A percentile compares a stretch with the other conserved stretches of the same genome.
These are phyloP conservation scores for Chlamydomonas schloesseri DNA, from an alignment of 139 green algal species.

Conservation along the genomic window DNA sequence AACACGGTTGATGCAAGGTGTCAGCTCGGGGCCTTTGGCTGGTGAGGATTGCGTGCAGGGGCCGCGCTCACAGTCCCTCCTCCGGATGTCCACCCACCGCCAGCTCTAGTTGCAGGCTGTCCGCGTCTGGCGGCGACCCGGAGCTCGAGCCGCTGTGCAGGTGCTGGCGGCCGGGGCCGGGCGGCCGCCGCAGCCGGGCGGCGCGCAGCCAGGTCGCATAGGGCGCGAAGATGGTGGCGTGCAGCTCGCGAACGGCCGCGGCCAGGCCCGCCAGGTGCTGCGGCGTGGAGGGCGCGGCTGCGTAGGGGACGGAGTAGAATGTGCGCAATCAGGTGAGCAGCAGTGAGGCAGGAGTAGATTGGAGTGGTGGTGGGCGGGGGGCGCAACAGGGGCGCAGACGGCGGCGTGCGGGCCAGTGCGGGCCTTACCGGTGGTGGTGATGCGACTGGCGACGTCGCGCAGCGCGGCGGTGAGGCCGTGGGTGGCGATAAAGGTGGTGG, in stretches of 20 bases:
- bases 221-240: constrained; percentile 46
- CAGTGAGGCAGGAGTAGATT: too few species aligned
- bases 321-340: not conserved
- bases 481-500: not conserved
- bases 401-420: too few species aligned
- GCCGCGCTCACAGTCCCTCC: too few species aligned
- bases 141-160: too few species aligned
- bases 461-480: not conserved
- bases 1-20: too few species aligned
- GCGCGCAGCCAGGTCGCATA: constrained; percentile 41
- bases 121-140: not conserved
- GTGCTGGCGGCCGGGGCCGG: not conserved
- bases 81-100: too few species aligned
- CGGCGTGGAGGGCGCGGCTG: not conserved
- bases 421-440: not conserved
- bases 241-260: constrained; percentile 26
- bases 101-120: not conserved
- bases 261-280: not conserved
- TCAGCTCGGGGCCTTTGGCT: too few species aligned
- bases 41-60: too few species aligned
- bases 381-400: too few species aligned
- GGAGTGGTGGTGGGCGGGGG: too few species aligned
- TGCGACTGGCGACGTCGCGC: constrained; percentile 5
- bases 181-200: not conserved
- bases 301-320: not conserved